Evolutionary conservation across 1,284 basidiomycete species (phyloP), one percentile per base, ranked within the genome.

Genomic region (Termitomyces sp.): DNA sequence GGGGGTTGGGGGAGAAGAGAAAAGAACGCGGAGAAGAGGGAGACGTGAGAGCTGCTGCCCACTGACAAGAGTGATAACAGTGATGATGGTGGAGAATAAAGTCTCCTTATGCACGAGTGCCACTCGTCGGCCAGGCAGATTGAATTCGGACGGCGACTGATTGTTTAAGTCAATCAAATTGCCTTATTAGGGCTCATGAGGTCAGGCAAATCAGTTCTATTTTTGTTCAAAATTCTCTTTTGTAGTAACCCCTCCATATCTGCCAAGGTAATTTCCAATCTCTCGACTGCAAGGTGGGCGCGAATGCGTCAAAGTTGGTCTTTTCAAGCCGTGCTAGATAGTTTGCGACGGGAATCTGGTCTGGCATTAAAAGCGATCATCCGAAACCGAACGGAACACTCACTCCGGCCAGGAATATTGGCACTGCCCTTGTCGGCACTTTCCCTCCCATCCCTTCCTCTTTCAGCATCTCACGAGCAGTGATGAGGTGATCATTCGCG

Each of bases 401-500:
- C 64, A 93, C 92, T 59, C 83, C 89, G 53, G 81, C 73, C 30
- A 93, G 71, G 69, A 97, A 92, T 24, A 93, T 76, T 3, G 90
- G 87, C 76, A 91, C 80, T 24, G 81, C 89, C 49, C 70, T 72
- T 26, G 56, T 60, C 11, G 89, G 89, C 43, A 91, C 79, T 61
- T 74, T 81, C 24, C 80, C 81, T 31, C 72, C 79, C 55, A 74
- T 63, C 28, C 57, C 65, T 52, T 68, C 77, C 45, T 81, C 76
- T 60, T 82, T 80, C 64, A 95, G 79, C 77, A 88, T 84, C 50
- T 83, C 80, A 40, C 91, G 79, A 2, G 93, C 91, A 2, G 92
- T 93, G 60, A 87, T 77, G 57, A 97, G 68, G 69, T 97, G 88
- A 71, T 96, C 93, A 72, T 96, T 93, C 37, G 93, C 94, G 16